Evolutionary conservation across 495 filamentous ascomycete genomes (phyloP).

Genomic region (Corynascus novoguineensis): DNA sequence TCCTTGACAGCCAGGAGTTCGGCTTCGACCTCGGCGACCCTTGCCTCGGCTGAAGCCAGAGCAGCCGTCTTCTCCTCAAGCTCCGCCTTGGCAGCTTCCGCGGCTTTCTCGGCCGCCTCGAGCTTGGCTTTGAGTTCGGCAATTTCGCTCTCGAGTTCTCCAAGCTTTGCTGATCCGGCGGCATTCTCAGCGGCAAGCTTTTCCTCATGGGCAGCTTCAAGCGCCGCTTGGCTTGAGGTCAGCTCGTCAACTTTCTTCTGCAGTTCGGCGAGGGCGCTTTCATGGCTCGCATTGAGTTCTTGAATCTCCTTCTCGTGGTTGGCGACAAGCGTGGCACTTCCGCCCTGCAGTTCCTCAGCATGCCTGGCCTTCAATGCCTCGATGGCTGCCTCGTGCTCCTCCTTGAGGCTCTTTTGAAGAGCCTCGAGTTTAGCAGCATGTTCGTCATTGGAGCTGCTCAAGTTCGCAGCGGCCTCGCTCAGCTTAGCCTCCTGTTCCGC

Average conservation of each 20-base stretch:
- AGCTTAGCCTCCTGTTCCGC: constrained; percentile 35
- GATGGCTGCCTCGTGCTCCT: constrained; percentile 38
- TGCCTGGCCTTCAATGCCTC: constrained; percentile 39
- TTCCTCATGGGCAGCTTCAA: constrained; percentile 28
- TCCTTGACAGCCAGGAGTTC: constrained; percentile 30
- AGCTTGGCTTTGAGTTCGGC: constrained; percentile 37
- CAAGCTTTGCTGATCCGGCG: constrained; percentile 32
- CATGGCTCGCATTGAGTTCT: constrained; percentile 40
- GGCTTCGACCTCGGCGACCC: constrained; percentile 33
- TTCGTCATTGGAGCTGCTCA: constrained; percentile 33
- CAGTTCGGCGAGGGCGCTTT: constrained; percentile 32
- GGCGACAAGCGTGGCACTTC: constrained; percentile 25
- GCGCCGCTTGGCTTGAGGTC: constrained; percentile 24
- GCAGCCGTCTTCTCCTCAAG: constrained; percentile 28
- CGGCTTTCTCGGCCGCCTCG: constrained; percentile 29
- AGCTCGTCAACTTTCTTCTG: constrained; percentile 43
- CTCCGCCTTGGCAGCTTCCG: constrained; percentile 38
- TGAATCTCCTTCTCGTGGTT: constrained; percentile 36
- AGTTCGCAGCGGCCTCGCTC: constrained; percentile 29
- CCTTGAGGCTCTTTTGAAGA: constrained; percentile 37
- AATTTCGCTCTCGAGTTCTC: constrained; percentile 38
- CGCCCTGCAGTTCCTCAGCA: constrained; percentile 36
- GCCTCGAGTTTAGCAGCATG: constrained; percentile 39
- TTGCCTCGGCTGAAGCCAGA: constrained; percentile 33
- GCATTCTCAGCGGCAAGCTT: constrained; percentile 29